Conservation (phyloP, 371 early-diverging fungal species). For the Rhizomucor miehei region DNA sequence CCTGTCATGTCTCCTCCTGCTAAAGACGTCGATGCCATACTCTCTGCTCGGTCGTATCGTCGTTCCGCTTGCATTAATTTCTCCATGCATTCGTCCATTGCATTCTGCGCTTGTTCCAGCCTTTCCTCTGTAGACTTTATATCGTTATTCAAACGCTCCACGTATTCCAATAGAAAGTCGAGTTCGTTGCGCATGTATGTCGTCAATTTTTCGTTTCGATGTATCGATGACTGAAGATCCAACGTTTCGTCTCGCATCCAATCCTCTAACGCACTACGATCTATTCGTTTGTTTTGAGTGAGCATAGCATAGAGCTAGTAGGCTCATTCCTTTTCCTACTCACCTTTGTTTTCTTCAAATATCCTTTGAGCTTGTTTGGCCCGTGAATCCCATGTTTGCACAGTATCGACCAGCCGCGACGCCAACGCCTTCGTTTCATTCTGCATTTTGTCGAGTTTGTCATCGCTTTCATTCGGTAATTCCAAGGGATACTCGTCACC, state of each 20-base stretch:
- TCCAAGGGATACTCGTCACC: not conserved
- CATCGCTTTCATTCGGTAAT: conserved; percentile 3
- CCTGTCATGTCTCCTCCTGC: conserved; percentile 17
- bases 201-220: conserved; percentile 18
- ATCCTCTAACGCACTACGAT: conserved; percentile 6
- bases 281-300: not conserved
- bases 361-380: not conserved
- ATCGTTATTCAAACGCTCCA: conserved; percentile 6
- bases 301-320: not conserved
- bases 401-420: conserved; percentile 1
- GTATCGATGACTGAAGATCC: conserved; percentile 18
- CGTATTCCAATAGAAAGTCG: conserved; percentile 12
- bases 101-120: conserved; percentile 18
- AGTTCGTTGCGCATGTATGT: conserved; percentile 18
- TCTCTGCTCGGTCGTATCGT: conserved; percentile 33
- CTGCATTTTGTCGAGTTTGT: not conserved
- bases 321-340: not conserved
- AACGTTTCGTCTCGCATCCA: conserved; percentile 32
- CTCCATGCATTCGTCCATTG: conserved; percentile 20
- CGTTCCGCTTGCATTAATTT: conserved; percentile 23
- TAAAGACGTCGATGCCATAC: conserved; percentile 28
- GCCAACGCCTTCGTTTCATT: not conserved
- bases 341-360: conserved; percentile 6
- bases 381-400: conserved; percentile 5
- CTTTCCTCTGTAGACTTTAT: conserved; percentile 12